A percentile compares a stretch with the other conserved stretches of the same genome.
These are phyloP conservation scores for Phaffomyces opuntiae DNA, from an alignment of 805 yeast genomes.

Conservation along the genomic window DNA sequence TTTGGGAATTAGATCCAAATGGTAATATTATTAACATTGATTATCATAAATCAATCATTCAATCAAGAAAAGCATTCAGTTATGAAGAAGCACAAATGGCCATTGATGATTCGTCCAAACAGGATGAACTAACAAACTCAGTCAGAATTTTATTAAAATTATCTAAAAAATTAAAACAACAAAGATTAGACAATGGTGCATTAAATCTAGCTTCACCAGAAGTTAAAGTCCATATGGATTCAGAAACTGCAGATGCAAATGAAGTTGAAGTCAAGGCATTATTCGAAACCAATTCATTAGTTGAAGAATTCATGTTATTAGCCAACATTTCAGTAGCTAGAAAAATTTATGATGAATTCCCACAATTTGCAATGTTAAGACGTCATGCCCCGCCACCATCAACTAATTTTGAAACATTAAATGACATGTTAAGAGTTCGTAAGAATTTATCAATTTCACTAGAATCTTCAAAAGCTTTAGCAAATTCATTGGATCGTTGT, in stretches of 20 bases:
- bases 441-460: conserved; percentile 70
- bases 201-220: conserved; percentile 95
- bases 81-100: conserved; percentile 89
- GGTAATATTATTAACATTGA: conserved; percentile 78
- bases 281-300: conserved; percentile 88
- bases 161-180: conserved; percentile 81
- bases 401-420: conserved; percentile 81
- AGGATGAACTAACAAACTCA: conserved; percentile 81
- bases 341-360: conserved; percentile 85
- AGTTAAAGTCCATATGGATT: conserved; percentile 93
- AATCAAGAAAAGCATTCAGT: conserved; percentile 89
- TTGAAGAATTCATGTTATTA: conserved; percentile 96
- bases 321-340: conserved; percentile 96
- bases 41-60: conserved; percentile 81
- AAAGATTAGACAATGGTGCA: conserved; percentile 91
- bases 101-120: conserved; percentile 70
- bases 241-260: conserved; percentile 94
- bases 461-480: conserved; percentile 84
- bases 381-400: conserved; percentile 98
- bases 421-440: conserved; percentile 79
- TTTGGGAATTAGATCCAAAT: conserved; percentile 88
- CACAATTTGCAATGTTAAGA: conserved; percentile 97
- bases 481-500: conserved; percentile 89
- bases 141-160: conserved; percentile 75
- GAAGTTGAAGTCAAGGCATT: conserved; percentile 89